Conservation (phyloP, 179 eudicot genomes). For the Gypsophila paniculata region DNA sequence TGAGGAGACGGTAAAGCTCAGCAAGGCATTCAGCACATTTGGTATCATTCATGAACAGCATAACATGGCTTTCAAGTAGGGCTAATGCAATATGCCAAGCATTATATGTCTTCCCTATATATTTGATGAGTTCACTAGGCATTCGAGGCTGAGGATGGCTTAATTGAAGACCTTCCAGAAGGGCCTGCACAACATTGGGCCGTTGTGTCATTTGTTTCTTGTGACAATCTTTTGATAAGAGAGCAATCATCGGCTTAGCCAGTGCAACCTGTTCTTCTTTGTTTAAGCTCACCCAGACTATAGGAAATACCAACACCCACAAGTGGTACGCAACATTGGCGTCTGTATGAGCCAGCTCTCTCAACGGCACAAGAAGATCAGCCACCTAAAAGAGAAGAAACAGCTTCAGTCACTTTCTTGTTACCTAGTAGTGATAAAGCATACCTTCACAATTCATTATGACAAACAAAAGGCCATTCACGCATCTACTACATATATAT, state of each 20-base stretch:
- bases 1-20: constrained; percentile 93
- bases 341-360: constrained; percentile 97
- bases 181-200: constrained; percentile 98
- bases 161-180: constrained; percentile 94
- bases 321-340: constrained; percentile 97
- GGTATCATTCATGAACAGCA: constrained; percentile 81
- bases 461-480: constrained; percentile 4
- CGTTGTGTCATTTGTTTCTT: constrained; percentile 85
- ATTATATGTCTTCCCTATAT: constrained; percentile 97
- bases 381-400: constrained; percentile 56
- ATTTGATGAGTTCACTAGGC: constrained; percentile 97
- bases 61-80: constrained; percentile 92
- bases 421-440: neutral
- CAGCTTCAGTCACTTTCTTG: neutral
- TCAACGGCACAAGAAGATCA: constrained; percentile 85
- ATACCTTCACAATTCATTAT: neutral
- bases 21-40: constrained; percentile 97
- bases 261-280: constrained; percentile 93
- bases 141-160: constrained; percentile 99
- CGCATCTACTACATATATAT: neutral
- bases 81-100: constrained; percentile 98
- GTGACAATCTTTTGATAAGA: constrained; percentile 92
- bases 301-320: constrained; percentile 98
- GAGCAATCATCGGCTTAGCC: constrained; percentile 92
- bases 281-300: constrained; percentile 94